Base-by-base conservation (phyloP, 345 rosid genomes). In the Lepidium africanum region DNA sequence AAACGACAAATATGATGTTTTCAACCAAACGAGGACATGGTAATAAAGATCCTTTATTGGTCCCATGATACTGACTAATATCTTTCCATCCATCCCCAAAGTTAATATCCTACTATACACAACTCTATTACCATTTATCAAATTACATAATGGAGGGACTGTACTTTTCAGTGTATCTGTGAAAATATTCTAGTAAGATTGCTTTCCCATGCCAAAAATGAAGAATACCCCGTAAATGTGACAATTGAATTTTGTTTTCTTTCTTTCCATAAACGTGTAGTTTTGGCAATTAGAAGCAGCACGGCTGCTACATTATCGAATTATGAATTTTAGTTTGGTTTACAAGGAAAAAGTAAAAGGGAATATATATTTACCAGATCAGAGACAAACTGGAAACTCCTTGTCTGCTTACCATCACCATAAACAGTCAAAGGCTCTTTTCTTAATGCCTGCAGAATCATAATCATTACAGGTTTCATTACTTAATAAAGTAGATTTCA, bases 341-440 rank as follows among this genome's bases (percentile, higher is more conserved):
- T 33, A n/a, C 9, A 58, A 56, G 48, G 56, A 14, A 47, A 43
- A 71, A 64, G 66, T 7, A 25, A 35, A 47, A 27, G 23, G 32
- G 45, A 7, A 16, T 30, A 6, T 30, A 6, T 30, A 30, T 62
- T 76, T 74, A 94, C 99, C 97, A 94, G 71, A 80, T 94, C 97
- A 76, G 99, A 94, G 73, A 94, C 99, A 78, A 73, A 94, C 78
- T 91, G 96, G 84, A 94, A 94, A 73, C 99, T 94, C 84, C 99
- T 88, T 13, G 99, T 94, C 80, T 94, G 99, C 82, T 94, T 94
- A 70, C 99, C 99, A 71, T 94, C 96, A 27, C 99, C 99, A 82
- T 94, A 94, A 13, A 94, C 99, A 27, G 97, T 86, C 96, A 94
- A 51, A 4, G 99, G 96, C 57, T 91, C 97, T 81, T 94, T 94